Evolutionary conservation across 441 rosid species (phyloP).

Genomic region (Pelargonium fulgidum): DNA sequence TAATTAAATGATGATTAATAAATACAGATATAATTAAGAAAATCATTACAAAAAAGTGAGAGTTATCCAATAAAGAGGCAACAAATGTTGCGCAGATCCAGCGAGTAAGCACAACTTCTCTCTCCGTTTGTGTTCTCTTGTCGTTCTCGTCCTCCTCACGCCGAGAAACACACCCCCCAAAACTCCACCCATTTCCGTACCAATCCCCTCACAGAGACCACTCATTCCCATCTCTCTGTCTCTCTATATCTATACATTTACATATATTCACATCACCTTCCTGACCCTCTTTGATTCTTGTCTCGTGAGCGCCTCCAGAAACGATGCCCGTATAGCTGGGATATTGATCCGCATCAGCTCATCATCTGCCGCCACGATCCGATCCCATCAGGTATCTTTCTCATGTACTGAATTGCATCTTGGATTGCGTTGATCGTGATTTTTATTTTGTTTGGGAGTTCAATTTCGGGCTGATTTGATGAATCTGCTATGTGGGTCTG

Average conservation of each 20-base stretch:
- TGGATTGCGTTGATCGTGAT: background rate
- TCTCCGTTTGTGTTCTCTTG: background rate
- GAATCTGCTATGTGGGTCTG: conserved; percentile 7
- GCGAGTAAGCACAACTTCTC: background rate
- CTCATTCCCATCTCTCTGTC: background rate
- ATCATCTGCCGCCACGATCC: background rate
- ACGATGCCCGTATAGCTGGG: background rate
- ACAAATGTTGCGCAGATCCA: background rate
- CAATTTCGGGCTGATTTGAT: background rate
- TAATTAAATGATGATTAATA: background rate
- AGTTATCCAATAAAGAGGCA: background rate
- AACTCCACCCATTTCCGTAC: no score
- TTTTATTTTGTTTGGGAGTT: background rate
- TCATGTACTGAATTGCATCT: background rate
- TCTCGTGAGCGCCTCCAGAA: background rate
- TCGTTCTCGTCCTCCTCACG: background rate
- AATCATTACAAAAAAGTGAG: background rate
- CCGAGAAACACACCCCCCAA: no score
- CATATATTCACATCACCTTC: background rate
- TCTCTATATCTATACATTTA: background rate
- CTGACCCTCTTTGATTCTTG: background rate
- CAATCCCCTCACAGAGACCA: background rate
- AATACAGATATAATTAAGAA: background rate
- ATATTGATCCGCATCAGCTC: background rate
- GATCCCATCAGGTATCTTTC: background rate